Conservation (phyloP, 768 basidiomycete genomes). For the Lentinula aciculospora region DNA sequence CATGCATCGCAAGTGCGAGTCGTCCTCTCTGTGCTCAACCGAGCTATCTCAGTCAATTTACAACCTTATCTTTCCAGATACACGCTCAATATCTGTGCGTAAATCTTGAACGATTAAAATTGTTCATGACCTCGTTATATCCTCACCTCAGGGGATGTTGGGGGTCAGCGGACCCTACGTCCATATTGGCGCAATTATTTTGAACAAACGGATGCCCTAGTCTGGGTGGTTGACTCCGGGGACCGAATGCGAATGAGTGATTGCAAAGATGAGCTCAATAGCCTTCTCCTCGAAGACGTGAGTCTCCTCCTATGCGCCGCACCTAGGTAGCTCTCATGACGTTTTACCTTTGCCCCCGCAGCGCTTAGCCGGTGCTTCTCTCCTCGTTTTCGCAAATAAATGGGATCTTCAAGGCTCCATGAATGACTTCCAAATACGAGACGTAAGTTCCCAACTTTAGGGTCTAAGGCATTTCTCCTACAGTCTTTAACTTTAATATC, state of each 20-base stretch:
- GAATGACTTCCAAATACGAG: constrained; percentile 73
- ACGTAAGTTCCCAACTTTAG: constrained; percentile 45
- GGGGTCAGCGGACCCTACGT: constrained; percentile 90
- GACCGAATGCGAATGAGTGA: constrained; percentile 88
- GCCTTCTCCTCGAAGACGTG: constrained; percentile 89
- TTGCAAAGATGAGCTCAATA: constrained; percentile 83
- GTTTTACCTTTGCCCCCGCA: constrained; percentile 21
- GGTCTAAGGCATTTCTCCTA: constrained; percentile 8
- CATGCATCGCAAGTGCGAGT: constrained; percentile 73
- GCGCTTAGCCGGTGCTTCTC: constrained; percentile 93
- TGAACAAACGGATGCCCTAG: constrained; percentile 95
- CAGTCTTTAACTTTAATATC: constrained; percentile 2
- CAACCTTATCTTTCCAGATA: constrained; percentile 37
- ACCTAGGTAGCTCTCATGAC: background rate
- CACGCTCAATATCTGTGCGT: constrained; percentile 75
- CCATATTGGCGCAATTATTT: constrained; percentile 99
- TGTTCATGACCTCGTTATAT: background rate
- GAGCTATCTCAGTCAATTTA: background rate
- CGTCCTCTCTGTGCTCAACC: too few species aligned
- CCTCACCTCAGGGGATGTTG: constrained; percentile 81
- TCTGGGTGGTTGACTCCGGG: constrained; percentile 98
- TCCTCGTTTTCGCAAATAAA: constrained; percentile 96
- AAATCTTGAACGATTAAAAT: background rate
- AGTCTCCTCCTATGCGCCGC: constrained; percentile 18
- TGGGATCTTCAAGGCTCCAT: constrained; percentile 91